Conservation (phyloP, 2,329 filamentous ascomycete genomes). For the Sarocladium kiliense region DNA sequence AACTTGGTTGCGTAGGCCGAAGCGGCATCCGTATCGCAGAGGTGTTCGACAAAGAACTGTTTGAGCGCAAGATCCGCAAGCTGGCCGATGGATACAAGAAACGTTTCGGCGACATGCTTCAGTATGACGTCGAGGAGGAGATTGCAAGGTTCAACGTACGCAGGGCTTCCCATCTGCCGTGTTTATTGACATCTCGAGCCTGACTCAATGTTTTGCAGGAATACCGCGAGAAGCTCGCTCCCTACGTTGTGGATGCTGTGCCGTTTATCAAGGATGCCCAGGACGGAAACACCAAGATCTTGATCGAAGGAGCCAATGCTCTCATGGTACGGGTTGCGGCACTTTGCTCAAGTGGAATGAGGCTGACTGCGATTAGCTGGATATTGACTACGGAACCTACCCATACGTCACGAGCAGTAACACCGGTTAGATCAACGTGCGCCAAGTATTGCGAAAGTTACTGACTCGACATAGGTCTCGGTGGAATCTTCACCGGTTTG, state of each 20-base stretch:
- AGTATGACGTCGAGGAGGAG: too few species aligned
- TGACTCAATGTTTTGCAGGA: constrained; percentile 55
- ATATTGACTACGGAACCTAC: constrained; percentile 49
- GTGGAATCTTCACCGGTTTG: too few species aligned
- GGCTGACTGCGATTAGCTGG: constrained; percentile 49
- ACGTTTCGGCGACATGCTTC: constrained; percentile 60
- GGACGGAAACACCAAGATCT: constrained; percentile 50
- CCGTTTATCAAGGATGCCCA: constrained; percentile 59
- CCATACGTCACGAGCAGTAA: constrained; percentile 12
- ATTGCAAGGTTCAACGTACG: too few species aligned
- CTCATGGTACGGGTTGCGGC: too few species aligned
- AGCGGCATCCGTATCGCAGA: constrained; percentile 64
- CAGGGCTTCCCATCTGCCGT: too few species aligned
- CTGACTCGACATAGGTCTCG: too few species aligned
- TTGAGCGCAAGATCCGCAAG: constrained; percentile 60
- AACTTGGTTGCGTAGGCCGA: too few species aligned
- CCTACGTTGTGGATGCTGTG: constrained; percentile 63
- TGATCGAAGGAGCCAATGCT: constrained; percentile 60
- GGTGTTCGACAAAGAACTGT: constrained; percentile 60
- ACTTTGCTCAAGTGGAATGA: too few species aligned
- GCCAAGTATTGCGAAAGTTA: too few species aligned
- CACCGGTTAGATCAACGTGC: neutral
- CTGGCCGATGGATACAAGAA: constrained; percentile 58
- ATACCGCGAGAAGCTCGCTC: constrained; percentile 51
- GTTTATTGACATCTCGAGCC: too few species aligned